Base-by-base conservation (phyloP, 495 filamentous ascomycete species). In the Trichoderma asperelloides region DNA sequence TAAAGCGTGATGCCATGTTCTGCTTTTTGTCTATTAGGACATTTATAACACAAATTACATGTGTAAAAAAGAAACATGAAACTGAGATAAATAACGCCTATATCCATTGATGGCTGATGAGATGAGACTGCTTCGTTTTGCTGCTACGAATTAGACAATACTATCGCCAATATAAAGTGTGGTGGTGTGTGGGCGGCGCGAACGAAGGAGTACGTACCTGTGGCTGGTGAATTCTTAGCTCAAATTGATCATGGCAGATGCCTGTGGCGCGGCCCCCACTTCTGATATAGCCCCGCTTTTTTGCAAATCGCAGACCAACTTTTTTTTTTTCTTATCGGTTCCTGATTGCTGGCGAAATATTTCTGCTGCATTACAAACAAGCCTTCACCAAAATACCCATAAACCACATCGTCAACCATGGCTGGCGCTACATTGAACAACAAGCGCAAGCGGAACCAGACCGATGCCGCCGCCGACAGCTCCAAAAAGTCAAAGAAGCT, bases 361-460 rank as follows among this genome's bases (percentile, higher is more conserved):
- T 64, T 64, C 62, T 64, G 62, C 62, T 43, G 40, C 33, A 51
- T 51, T 25, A 11, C 4, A n/a, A 51, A 2, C 62, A 25, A 28
- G 6, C 8, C 30, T 18, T 16, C 18, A 30, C 7, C 33, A 21
- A 40, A 5, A 13, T 15, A 21, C 13, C 40, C 45, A 11, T 9
- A 49, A 18, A 65, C 12, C 43, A 37, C n/a, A 67, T 28, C 62
- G 16, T 33, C 23, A 37, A 63, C 51, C 33, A 64, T 66, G 49
- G 45, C 69, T 11, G 66, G 43, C 65, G 21, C 69, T 65, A 70
- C 45, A 63, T 79, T 81, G 79, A 79, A 73, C 72, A 83, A 81
- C 60, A 83, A 83, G 76, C 75, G 81, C 25, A 83, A 83, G 64
- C 69, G 77, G 62, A 78, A 77, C 72, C 79, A 80, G 37, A 64